phyloP scores from a whole-genome alignment of 1,284 basidiomycete species.

The Irpex sp. region DNA sequence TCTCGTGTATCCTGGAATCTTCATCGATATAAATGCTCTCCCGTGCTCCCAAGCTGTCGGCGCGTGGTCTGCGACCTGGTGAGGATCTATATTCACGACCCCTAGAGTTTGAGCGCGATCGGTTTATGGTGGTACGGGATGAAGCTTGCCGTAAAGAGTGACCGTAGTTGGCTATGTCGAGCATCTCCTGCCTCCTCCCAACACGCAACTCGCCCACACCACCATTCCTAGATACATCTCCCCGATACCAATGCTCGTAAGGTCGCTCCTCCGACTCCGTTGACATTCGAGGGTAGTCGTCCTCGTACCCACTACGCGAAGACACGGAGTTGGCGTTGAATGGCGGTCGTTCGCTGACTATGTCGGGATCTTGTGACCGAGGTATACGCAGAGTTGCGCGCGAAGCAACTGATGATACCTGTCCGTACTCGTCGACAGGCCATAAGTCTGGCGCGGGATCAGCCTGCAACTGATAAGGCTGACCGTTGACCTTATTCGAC shows the following conservation, averaged over 20 bases:
- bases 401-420: conserved; percentile 21
- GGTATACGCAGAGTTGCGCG: conserved; percentile 26
- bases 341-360: conserved; percentile 44
- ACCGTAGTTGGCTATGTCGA: conserved; percentile 79
- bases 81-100: conserved; percentile 17
- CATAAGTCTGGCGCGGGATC: conserved; percentile 18
- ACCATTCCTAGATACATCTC: conserved; percentile 74
- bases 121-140: conserved; percentile 15
- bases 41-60: conserved; percentile 51
- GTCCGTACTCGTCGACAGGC: conserved; percentile 24
- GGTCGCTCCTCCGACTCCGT: conserved; percentile 75
- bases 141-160: conserved; percentile 36
- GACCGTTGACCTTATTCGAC: conserved; percentile 9
- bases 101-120: conserved; percentile 27
- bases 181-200: conserved; percentile 68
- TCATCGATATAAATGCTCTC: conserved; percentile 65
- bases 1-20: conserved; percentile 43
- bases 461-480: conserved; percentile 14
- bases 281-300: conserved; percentile 43
- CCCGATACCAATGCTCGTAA: conserved; percentile 81
- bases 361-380: conserved; percentile 31
- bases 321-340: conserved; percentile 22
- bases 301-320: conserved; percentile 19
- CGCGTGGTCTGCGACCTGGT: conserved; percentile 32
- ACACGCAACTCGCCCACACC: conserved; percentile 76